phyloP scores from a whole-genome alignment of 345 rosid species.

The Populus nigra region DNA sequence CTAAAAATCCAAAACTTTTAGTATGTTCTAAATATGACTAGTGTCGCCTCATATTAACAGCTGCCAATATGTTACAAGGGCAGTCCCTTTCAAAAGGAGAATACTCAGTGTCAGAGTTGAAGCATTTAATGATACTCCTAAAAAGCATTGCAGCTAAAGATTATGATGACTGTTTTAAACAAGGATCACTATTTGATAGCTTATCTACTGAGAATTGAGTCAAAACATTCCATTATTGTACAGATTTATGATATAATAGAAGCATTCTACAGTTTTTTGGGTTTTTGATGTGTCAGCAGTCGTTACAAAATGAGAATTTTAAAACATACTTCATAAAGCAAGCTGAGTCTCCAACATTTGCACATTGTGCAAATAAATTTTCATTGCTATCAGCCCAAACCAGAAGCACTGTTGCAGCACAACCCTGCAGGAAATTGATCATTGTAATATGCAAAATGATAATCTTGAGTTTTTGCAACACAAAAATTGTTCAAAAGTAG shows the following conservation, averaged over 20 bases:
- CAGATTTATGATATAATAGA: background rate
- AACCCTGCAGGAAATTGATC: slow-evolving; percentile 59
- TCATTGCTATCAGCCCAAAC: slow-evolving; percentile 62
- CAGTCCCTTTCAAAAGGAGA: background rate
- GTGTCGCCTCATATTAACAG: background rate
- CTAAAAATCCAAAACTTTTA: background rate
- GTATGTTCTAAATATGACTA: background rate
- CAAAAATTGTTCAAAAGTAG: background rate
- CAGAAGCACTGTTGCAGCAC: slow-evolving; percentile 89
- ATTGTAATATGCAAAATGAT: slow-evolving; percentile 1
- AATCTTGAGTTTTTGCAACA: background rate
- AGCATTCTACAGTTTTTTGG: background rate
- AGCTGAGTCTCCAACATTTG: slow-evolving; percentile 93
- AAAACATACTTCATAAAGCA: slow-evolving; percentile 72
- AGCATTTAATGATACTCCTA: background rate
- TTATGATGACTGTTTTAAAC: background rate
- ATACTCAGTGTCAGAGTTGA: background rate
- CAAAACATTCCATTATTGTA: background rate
- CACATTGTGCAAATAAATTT: slow-evolving; percentile 75
- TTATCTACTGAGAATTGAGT: background rate
- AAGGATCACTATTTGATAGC: background rate
- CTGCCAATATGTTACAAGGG: background rate
- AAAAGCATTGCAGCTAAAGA: background rate
- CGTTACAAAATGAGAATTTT: slow-evolving; percentile 12
- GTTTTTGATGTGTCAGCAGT: background rate